Evolutionary conservation across 177 flowering plant species (phyloP), one percentile per base, ranked within the genome.

Genomic region (Vitis hybrid): DNA sequence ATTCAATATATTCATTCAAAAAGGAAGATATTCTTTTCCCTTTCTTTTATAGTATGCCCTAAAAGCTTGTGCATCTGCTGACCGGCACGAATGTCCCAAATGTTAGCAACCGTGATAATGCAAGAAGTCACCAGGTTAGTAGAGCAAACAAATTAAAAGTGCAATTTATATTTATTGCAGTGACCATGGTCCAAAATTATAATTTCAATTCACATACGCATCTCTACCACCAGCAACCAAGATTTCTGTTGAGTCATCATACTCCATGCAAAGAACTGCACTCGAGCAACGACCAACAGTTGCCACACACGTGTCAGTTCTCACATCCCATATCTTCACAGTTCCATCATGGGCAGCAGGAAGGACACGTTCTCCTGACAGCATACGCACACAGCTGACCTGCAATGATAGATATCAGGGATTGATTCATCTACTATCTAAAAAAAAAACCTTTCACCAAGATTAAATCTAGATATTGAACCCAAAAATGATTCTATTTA

Each of bases 291-390:
- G 97, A 12, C 98, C 97, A 74, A 96, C 98, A 62, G 98, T 93
- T 66, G 97, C 99, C 65, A 93, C 98, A 87, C 97, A 96, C 61
- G 90, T 87, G 78, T 92, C 97, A 51, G 95, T 93, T 80, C 99
- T 83, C 60, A 91, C 98, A 86, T 96, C 99, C 99, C 99, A 96
- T 98, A 96, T 96, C 82, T 93, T 96, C 64, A 93, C 88, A 71
- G 88, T 87, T 66, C 99, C 99, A 85, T 96, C 99, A 86, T 96
- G 97, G 15, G 95, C 85, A 69, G 99, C 91, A 19, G 97, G 86
- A 67, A 96, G 97, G 74, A 96, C 98, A 67, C 98, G 92, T 73
- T 19, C 19, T 19, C 19, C 19, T 19, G 19, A 19, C 19, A 19
- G 19, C 19, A 19, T 19, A 19, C 19, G 19, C 19, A 19, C 19